Evolutionary conservation across 2,329 filamentous ascomycete genomes (phyloP).

Genomic region (Albophoma yamanashiensis): DNA sequence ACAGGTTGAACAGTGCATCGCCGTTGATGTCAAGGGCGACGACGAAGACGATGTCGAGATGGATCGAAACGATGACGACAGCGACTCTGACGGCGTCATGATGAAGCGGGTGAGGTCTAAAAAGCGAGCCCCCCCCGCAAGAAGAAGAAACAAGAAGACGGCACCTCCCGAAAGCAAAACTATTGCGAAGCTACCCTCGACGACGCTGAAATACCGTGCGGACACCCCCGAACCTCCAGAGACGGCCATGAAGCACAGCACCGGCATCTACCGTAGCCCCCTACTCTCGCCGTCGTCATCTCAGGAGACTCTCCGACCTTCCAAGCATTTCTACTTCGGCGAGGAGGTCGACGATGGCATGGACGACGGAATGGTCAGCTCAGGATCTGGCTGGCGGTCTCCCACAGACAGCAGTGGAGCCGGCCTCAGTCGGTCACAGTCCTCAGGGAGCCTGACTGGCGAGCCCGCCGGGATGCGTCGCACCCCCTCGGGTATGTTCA

Average conservation of each 20-base stretch:
- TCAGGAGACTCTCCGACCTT: conserved; percentile 69
- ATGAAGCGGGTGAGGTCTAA: conserved; percentile 59
- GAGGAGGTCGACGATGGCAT: conserved; percentile 49
- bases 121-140: conserved; percentile 43
- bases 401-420: conserved; percentile 10
- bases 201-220: conserved; percentile 73
- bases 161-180: conserved; percentile 62
- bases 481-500: conserved; percentile 81
- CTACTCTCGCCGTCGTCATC: conserved; percentile 64
- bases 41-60: conserved; percentile 60
- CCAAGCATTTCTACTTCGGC: conserved; percentile 51
- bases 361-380: conserved; percentile 19
- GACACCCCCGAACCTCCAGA: conserved; percentile 60
- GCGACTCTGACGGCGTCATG: conserved; percentile 69
- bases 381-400: conserved; percentile 21
- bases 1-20: conserved; percentile 91
- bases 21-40: conserved; percentile 75
- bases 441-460: conserved; percentile 35
- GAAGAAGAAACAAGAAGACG: conserved; percentile 23
- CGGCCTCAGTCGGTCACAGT: conserved; percentile 36
- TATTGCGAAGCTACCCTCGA: conserved; percentile 79
- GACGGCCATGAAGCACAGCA: conserved; percentile 52
- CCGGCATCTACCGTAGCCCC: conserved; percentile 33
- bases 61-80: conserved; percentile 43
- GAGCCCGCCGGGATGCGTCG: conserved; percentile 57